Evolutionary conservation across 805 yeast species (phyloP), one percentile per base, ranked within the genome.

Genomic region (Lipomyces yamadae): DNA sequence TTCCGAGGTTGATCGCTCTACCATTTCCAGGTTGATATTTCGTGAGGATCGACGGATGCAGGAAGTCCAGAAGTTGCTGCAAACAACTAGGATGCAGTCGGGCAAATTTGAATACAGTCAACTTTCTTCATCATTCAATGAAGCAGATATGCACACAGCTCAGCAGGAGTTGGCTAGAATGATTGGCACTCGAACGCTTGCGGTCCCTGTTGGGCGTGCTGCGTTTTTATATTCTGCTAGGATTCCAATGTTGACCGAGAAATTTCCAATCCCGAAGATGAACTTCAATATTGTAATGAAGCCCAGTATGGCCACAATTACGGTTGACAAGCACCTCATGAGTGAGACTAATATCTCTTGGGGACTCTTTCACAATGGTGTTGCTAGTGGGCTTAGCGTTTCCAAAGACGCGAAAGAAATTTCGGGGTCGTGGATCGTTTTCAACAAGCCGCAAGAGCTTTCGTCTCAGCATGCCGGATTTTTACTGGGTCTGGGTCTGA

Each of bases 321-420:
- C 88, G 1, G 76, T 87, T 1, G 88, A 88, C 4, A 84, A 83
- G 59, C 86, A 84, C 2, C 69, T 82, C 0, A 72, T 91, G 10
- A 81, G 84, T n/a, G 78, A 81, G 1, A 82, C 79, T 13, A 77
- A 82, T 2, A 75, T 83, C 48, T 85, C 86, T 52, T 92, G 97
- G 97, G 97, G 96, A 0, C 85, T 86, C 69, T 95, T 95, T 75
- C 97, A 94, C 72, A 91, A 90, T 72, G 99, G 99, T 15, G 96
- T 88, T 0, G 87, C 97, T 2, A 84, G 94, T 0, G 99, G 97
- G 0, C 78, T 95, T 60, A 87, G 88, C 63, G 86, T 94, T 6
- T 86, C 94, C 3, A 82, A 81, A 63, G 85, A 84, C 58, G 86
- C 92, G 0, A 83, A 84, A 53, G 92, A 91, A 7, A 86, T 91